phyloP scores from a whole-genome alignment of 1,284 basidiomycete species.

The Sanghuangporus sanghuang region DNA sequence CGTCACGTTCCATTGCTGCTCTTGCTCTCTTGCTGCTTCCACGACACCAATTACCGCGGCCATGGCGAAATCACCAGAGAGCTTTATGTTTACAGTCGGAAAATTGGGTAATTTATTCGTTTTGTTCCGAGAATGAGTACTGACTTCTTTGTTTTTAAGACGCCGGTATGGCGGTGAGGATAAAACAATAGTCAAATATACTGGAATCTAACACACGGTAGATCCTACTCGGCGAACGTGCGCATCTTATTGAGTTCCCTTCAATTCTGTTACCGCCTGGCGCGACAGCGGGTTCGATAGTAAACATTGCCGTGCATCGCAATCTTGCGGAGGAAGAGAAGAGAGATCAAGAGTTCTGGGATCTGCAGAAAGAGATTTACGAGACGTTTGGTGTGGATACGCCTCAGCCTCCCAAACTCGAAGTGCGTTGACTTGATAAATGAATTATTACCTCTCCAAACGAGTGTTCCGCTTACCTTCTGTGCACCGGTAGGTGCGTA shows the following conservation, averaged over 20 bases:
- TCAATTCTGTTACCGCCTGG: slow-evolving; percentile 89
- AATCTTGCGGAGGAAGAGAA: slow-evolving; percentile 79
- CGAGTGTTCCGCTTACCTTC: neutral
- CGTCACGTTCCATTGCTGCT: slow-evolving; percentile 3
- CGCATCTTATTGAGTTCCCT: slow-evolving; percentile 94
- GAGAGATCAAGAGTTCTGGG: slow-evolving; percentile 76
- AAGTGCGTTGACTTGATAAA: slow-evolving; percentile 37
- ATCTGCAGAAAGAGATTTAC: slow-evolving; percentile 76
- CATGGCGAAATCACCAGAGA: slow-evolving; percentile 30
- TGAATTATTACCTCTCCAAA: neutral
- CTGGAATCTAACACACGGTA: slow-evolving; percentile 27
- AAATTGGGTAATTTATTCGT: slow-evolving; percentile 50
- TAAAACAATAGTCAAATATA: neutral
- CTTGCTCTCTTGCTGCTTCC: neutral
- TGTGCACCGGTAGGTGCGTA: slow-evolving; percentile 59
- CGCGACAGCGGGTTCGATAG: slow-evolving; percentile 89
- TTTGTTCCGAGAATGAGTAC: slow-evolving; percentile 11
- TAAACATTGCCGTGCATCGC: slow-evolving; percentile 89
- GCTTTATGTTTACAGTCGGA: slow-evolving; percentile 66
- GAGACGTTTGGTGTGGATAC: slow-evolving; percentile 63
- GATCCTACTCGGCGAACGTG: slow-evolving; percentile 88
- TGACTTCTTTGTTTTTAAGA: slow-evolving; percentile 38
- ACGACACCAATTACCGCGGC: neutral
- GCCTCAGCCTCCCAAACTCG: slow-evolving; percentile 70
- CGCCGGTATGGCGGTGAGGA: slow-evolving; percentile 73